Percentiles rank a stretch among this genome's conserved stretches.
Evolutionary conservation across 805 yeast species (phyloP).

Genomic region (Trichomonascus vanleenenianus): DNA sequence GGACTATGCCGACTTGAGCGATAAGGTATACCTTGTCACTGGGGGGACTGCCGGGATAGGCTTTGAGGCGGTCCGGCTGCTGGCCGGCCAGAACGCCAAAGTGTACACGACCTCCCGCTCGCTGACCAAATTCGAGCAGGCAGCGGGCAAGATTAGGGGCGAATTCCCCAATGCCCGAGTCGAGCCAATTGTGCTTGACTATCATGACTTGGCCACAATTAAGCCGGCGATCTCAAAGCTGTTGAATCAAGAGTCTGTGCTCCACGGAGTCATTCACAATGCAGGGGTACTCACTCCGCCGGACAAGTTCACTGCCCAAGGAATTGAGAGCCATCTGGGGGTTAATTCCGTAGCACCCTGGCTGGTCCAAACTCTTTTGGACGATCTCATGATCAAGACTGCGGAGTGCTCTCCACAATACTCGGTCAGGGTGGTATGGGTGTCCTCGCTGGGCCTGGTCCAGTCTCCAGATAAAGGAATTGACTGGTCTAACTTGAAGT

Average conservation of each 20-base stretch:
- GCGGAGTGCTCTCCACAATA: slow-evolving; percentile 21
- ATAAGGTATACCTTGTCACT: slow-evolving; percentile 28
- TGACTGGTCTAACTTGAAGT: slow-evolving; percentile 24
- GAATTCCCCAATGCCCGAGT: slow-evolving; percentile 15
- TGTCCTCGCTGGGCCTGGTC: slow-evolving; percentile 30
- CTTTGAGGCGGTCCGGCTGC: slow-evolving; percentile 27
- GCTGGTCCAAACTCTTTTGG: slow-evolving; percentile 34
- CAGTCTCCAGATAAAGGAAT: slow-evolving; percentile 28
- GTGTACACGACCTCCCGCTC: slow-evolving; percentile 33
- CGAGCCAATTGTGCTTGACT: slow-evolving; percentile 29
- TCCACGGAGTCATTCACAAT: slow-evolving; percentile 33
- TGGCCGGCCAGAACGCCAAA: slow-evolving; percentile 28
- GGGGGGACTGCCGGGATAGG: slow-evolving; percentile 33
- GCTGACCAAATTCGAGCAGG: slow-evolving; percentile 25
- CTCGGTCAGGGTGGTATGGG: slow-evolving; percentile 39
- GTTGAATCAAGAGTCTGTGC: slow-evolving; percentile 3
- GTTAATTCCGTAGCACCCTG: slow-evolving; percentile 42
- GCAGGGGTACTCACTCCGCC: slow-evolving; percentile 41
- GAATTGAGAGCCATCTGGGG: slow-evolving; percentile 39
- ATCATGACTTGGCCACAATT: slow-evolving; percentile 6
- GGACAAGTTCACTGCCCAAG: slow-evolving; percentile 32
- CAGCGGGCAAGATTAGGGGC: slow-evolving; percentile 25
- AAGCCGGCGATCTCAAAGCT: slow-evolving; percentile 7
- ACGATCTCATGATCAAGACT: slow-evolving; percentile 31
- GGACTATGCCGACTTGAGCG: slow-evolving; percentile 29